Evolutionary conservation across 495 filamentous ascomycete genomes (phyloP), one percentile per base, ranked within the genome.

Genomic region (Neurospora sp.): DNA sequence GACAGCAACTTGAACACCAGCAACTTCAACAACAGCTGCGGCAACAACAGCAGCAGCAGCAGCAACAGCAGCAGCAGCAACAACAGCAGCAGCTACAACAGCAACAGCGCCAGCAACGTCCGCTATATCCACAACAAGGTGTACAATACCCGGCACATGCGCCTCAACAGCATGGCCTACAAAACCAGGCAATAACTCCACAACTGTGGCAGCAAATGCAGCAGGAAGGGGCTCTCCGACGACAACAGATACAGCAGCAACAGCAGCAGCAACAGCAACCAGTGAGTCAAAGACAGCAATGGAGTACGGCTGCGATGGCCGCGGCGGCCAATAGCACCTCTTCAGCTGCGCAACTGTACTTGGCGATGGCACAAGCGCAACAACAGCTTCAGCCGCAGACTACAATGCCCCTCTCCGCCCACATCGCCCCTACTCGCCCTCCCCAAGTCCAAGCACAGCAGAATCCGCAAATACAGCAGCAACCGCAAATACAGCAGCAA

Each of bases 1-100:
- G 77, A 71, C 83, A 83, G 54, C 83, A 86, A 66, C 82, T 81
- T 70, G 37, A 38, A 38, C 37, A 38, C 37, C 37, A 38, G 37
- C 37, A 38, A 38, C 37, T 38, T 38, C 83, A 81, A 42, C 73
- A 79, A 10, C 80, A 85, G 41, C 72, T 76, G 12, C 76, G 73
- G n/a, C 59, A 73, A 41, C 39, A 62, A 18, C 76, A 76, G 42
- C 72, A 48, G 14, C 78, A 76, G 54, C 69, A 69, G 14, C 73
- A 48, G 44, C 83, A 81, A 38, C 73, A 79, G 9, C 80, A 85
- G 39, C 70, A 27, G 0, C 74, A 75, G 46, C 42, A 72, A 9
- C 77, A 75, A 20, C 73, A 69, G 0, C 78, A 77, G 39, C 77
- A 62, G 14, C 76, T 74, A 40, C 73, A 70, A 2, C 77, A 79